Conservation (phyloP, 495 filamentous ascomycete species). For the Parmelia sp. region DNA sequence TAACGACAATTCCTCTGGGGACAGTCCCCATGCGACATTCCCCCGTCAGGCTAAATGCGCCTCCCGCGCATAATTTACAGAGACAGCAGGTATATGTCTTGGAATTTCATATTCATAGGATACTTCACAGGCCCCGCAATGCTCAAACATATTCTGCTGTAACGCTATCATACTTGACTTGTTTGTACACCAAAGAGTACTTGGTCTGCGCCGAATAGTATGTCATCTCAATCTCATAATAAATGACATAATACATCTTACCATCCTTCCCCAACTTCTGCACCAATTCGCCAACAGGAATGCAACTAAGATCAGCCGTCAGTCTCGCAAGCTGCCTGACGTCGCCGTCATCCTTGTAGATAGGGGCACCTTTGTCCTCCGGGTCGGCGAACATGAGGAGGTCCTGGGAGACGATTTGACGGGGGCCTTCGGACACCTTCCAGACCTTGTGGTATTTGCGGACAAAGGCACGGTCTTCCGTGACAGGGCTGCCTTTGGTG, state of each 20-base stretch:
- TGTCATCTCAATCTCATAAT: conserved; percentile 29
- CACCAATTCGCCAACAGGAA: conserved; percentile 19
- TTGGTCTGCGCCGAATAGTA: conserved; percentile 31
- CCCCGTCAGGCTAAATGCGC: too few relatives aligned
- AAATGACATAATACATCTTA: conserved; percentile 27
- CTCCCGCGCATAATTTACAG: too few relatives aligned
- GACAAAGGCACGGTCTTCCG: conserved; percentile 8
- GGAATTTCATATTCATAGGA: not conserved
- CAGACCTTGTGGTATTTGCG: conserved; percentile 23
- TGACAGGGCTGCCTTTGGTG: conserved; percentile 25
- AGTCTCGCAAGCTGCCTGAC: conserved; percentile 20
- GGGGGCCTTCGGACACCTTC: conserved; percentile 21
- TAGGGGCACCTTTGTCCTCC: conserved; percentile 20
- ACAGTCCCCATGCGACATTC: too few relatives aligned
- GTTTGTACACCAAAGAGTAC: conserved; percentile 30
- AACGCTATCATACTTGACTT: conserved; percentile 29
- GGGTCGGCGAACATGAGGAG: conserved; percentile 21
- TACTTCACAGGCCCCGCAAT: not conserved
- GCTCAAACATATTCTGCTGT: conserved; percentile 29
- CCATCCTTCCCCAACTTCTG: conserved; percentile 24
- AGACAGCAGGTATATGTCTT: too few relatives aligned
- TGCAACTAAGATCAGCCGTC: conserved; percentile 25
- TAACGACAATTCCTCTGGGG: too few relatives aligned
- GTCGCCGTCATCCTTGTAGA: conserved; percentile 22
- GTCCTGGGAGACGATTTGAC: conserved; percentile 22